Conservation (phyloP, 495 filamentous ascomycete genomes). For the Trichoderma virens region DNA sequence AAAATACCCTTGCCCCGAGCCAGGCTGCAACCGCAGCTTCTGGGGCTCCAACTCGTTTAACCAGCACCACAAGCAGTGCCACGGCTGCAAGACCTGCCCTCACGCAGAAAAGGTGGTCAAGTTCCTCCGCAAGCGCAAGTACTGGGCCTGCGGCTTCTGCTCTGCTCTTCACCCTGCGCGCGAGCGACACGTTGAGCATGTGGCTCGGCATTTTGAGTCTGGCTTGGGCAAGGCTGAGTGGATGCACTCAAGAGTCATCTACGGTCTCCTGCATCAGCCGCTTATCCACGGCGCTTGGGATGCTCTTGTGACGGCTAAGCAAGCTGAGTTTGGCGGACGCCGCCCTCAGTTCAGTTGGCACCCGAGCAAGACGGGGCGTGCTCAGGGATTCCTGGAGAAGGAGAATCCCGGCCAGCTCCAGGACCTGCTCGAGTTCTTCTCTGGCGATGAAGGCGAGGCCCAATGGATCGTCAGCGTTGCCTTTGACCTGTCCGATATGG, state of each 20-base stretch:
- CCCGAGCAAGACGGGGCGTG: constrained; percentile 34
- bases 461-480: constrained; percentile 33
- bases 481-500: constrained; percentile 34
- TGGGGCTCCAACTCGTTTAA: constrained; percentile 45
- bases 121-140: constrained; percentile 25
- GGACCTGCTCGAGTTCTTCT: constrained; percentile 43
- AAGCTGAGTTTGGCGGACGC: constrained; percentile 33
- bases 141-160: constrained; percentile 42
- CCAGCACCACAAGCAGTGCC: constrained; percentile 44
- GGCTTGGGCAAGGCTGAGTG: constrained; percentile 40
- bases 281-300: constrained; percentile 40
- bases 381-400: constrained; percentile 40
- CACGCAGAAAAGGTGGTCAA: constrained; percentile 39
- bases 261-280: constrained; percentile 43
- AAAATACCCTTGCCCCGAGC: constrained; percentile 38
- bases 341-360: constrained; percentile 43
- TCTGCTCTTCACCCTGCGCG: constrained; percentile 37
- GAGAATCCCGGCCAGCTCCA: constrained; percentile 41
- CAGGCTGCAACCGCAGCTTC: constrained; percentile 40
- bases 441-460: constrained; percentile 32
- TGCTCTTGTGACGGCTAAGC: constrained; percentile 29
- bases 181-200: constrained; percentile 44
- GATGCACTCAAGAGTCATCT: constrained; percentile 43
- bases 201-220: constrained; percentile 41
- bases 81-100: constrained; percentile 41